Conservation (phyloP, 2,329 filamentous ascomycete genomes). For the Aspergillus novoparasiticus region DNA sequence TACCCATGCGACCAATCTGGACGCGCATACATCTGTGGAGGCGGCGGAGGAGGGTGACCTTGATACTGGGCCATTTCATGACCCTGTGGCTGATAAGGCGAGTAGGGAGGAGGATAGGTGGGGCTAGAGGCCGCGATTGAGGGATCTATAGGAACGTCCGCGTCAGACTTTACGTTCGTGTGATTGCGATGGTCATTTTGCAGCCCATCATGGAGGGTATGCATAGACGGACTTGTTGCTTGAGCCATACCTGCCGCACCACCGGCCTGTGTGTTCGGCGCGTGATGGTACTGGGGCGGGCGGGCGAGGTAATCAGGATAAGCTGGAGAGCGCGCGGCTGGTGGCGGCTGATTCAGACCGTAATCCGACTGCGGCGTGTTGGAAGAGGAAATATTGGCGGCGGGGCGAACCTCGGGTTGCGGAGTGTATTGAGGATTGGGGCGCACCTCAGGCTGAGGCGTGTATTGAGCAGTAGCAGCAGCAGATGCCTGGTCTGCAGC, state of each 20-base stretch:
- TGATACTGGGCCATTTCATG: slow-evolving; percentile 81
- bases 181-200: slow-evolving; percentile 73
- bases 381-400: slow-evolving; percentile 69
- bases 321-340: slow-evolving; percentile 75
- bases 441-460: slow-evolving; percentile 42
- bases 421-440: slow-evolving; percentile 70
- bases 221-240: slow-evolving; percentile 97
- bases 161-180: slow-evolving; percentile 80
- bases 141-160: slow-evolving; percentile 98
- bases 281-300: slow-evolving; percentile 70
- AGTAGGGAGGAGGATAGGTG: slow-evolving; percentile 84
- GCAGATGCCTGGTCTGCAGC: slow-evolving; percentile 89
- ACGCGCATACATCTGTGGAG: slow-evolving; percentile 51
- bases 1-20: slow-evolving; percentile 51
- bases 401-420: slow-evolving; percentile 74
- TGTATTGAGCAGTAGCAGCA: slow-evolving; percentile 56
- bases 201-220: slow-evolving; percentile 73
- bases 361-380: slow-evolving; percentile 89
- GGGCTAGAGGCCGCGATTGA: slow-evolving; percentile 93
- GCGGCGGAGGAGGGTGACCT: slow-evolving; percentile 49
- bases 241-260: slow-evolving; percentile 93
- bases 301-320: slow-evolving; percentile 89
- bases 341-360: slow-evolving; percentile 71
- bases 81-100: slow-evolving; percentile 78
- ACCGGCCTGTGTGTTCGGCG: slow-evolving; percentile 69